A percentile compares a stretch with the other conserved stretches of the same genome.
Conservation (phyloP, 495 filamentous ascomycete species). For the Massariosphaeria phaeospora region DNA sequence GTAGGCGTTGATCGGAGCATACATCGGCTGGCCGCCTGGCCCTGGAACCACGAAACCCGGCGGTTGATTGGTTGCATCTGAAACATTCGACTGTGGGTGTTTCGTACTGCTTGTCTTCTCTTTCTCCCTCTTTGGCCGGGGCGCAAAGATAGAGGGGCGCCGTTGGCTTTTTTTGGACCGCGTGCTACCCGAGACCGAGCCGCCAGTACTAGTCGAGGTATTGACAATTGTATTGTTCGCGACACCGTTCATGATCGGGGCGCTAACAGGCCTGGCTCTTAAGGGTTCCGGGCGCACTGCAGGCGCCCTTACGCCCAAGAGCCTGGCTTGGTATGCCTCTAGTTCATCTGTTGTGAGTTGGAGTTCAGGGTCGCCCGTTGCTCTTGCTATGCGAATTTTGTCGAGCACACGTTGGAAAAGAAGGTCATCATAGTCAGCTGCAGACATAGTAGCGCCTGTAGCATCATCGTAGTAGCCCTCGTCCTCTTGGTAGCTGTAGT, state of each 20-base stretch:
- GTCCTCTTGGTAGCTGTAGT: constrained; percentile 27
- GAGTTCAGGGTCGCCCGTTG: constrained; percentile 25
- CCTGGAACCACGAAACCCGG: constrained; percentile 39
- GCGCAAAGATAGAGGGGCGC: constrained; percentile 13
- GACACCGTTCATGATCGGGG: not conserved
- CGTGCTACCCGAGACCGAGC: constrained; percentile 8
- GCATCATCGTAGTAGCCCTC: constrained; percentile 26
- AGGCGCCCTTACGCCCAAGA: constrained; percentile 19
- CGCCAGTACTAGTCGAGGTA: constrained; percentile 2
- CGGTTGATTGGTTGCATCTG: constrained; percentile 4
- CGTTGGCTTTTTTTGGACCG: constrained; percentile 17
- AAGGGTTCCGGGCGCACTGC: constrained; percentile 22
- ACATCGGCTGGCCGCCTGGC: constrained; percentile 35
- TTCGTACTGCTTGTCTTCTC: constrained; percentile 18
- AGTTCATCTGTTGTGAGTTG: constrained; percentile 28
- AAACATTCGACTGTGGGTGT: constrained; percentile 18
- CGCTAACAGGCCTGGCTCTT: constrained; percentile 5
- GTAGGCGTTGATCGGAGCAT: constrained; percentile 34
- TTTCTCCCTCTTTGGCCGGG: constrained; percentile 19
- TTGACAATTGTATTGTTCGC: constrained; percentile 9
- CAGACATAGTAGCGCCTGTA: constrained; percentile 6
- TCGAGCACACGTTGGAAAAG: constrained; percentile 28
- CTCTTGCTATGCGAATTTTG: constrained; percentile 30
- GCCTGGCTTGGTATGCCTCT: constrained; percentile 19
- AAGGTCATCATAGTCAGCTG: constrained; percentile 20